Percentiles rank a stretch among this genome's conserved stretches.
phyloP scores from a whole-genome alignment of 2,329 filamentous ascomycete genomes.

The Plenodomus lindquistii region DNA sequence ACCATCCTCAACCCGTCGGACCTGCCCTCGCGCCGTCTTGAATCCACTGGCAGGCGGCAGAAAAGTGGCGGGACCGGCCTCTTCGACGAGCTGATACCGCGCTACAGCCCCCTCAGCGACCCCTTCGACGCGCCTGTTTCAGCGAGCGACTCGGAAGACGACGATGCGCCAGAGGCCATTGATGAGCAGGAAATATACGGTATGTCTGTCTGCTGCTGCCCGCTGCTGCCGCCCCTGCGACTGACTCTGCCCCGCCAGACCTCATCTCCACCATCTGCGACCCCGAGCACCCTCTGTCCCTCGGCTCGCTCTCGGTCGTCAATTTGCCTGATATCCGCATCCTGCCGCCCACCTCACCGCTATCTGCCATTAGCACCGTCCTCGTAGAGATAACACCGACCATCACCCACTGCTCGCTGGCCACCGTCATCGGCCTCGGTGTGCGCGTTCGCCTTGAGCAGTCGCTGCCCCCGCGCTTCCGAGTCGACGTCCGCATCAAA shows the following conservation, averaged over 20 bases:
- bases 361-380: constrained; percentile 71
- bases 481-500: constrained; percentile 91
- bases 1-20: constrained; percentile 87
- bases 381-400: constrained; percentile 92
- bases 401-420: constrained; percentile 94
- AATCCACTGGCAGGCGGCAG: constrained; percentile 43
- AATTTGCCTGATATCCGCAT: constrained; percentile 94
- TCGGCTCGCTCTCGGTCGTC: constrained; percentile 91
- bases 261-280: constrained; percentile 94
- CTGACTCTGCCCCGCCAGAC: constrained; percentile 59
- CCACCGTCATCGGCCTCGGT: constrained; percentile 92
- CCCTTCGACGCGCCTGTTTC: constrained; percentile 49
- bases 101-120: constrained; percentile 55
- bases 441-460: constrained; percentile 91
- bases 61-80: constrained; percentile 57
- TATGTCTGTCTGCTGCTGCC: constrained; percentile 42
- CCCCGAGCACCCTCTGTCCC: constrained; percentile 91
- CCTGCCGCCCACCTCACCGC: constrained; percentile 64
- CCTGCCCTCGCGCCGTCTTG: constrained; percentile 75
- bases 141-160: constrained; percentile 56
- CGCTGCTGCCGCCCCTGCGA: not conserved
- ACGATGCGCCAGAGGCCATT: constrained; percentile 75
- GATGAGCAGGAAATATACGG: constrained; percentile 98
- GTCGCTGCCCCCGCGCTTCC: constrained; percentile 85
- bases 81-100: constrained; percentile 58